A percentile compares a stretch with the other conserved stretches of the same genome.
Evolutionary conservation across 2,329 filamentous ascomycete genomes (phyloP).

Genomic region (Lachnellula occidentalis): DNA sequence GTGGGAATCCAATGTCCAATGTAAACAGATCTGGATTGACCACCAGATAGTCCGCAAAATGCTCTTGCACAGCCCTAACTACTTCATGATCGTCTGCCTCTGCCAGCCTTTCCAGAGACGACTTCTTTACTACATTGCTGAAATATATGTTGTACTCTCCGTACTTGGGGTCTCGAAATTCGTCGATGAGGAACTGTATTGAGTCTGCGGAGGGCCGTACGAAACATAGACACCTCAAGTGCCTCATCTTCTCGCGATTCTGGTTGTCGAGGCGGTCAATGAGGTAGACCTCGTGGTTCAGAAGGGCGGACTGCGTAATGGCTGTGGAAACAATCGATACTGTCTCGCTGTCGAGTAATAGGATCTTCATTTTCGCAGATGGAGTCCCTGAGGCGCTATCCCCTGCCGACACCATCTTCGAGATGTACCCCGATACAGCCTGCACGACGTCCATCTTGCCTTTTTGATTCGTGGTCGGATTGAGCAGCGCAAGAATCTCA

Average conservation of each 20-base stretch:
- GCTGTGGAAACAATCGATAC: conserved; percentile 91
- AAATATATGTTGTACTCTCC: conserved; percentile 97
- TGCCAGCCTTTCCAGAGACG: conserved; percentile 83
- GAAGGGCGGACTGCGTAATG: conserved; percentile 87
- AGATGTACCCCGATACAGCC: conserved; percentile 89
- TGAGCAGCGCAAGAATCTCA: conserved; percentile 9
- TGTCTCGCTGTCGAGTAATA: conserved; percentile 89
- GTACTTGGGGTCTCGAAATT: conserved; percentile 92
- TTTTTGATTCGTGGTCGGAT: background rate
- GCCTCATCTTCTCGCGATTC: conserved; percentile 93
- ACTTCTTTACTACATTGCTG: conserved; percentile 97
- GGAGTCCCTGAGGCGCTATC: conserved; percentile 62
- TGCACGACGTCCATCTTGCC: conserved; percentile 84
- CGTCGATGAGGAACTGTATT: conserved; percentile 89
- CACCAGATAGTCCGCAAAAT: conserved; percentile 93
- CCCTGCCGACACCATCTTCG: conserved; percentile 86
- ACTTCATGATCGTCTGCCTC: conserved; percentile 98
- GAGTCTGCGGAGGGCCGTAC: conserved; percentile 88
- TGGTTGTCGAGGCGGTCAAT: conserved; percentile 92
- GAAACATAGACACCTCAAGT: conserved; percentile 89
- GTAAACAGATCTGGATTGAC: conserved; percentile 93
- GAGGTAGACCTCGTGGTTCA: conserved; percentile 96
- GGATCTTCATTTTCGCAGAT: conserved; percentile 95
- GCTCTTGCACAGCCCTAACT: conserved; percentile 87
- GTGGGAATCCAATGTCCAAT: conserved; percentile 65